Base-by-base conservation (phyloP, 2,329 filamentous ascomycete species). In the Aspergillus udagawae region DNA sequence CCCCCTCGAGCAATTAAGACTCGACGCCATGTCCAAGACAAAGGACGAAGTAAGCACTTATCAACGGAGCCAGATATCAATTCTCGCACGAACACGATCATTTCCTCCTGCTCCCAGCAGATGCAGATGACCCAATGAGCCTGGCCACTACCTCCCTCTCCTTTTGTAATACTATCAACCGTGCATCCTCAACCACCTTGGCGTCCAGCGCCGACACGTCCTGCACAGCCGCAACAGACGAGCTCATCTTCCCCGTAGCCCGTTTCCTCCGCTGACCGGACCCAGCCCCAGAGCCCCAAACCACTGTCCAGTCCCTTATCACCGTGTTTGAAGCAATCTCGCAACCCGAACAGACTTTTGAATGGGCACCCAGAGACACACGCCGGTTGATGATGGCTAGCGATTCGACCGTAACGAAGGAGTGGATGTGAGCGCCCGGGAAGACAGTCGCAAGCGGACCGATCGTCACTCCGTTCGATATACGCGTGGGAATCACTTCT, bases 131-230 rank as follows among this genome's bases (percentile, higher is more conserved):
- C 45, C 72, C 70, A 60, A 91, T 87, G 76, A 91, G 79, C 69
- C 82, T 85, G 63, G 80, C 80, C 65, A 90, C 68, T 10, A 87
- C 82, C 60, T 89, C 86, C 57, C 90, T 85, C 71, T 91, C 87
- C 63, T 85, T 84, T 41, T 84, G 78, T 66, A 90, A 79, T 49
- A 82, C 83, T 65, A 85, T 82, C 66, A 89, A 81, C 68, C 86
- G 84, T 60, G 87, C 74, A 47, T 87, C 84, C 55, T 84, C 78
- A 27, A 86, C 79, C n/a, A 83, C 81, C 52, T 85, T 83, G 49
- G 73, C 81, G 67, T 90, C 86, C 29, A 68, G 61, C 32, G 66
- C 27, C 51, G 60, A 62, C 56, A 62, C 45, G 44, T 54, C 56
- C 45, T 56, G 56, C 32, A 45, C 54, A 29, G 20, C 35, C 38